Evolutionary conservation across 225 moss, liverwort and hornwort species (phyloP), one percentile per base, ranked within the genome.

Genomic region (Neckera pumila): DNA sequence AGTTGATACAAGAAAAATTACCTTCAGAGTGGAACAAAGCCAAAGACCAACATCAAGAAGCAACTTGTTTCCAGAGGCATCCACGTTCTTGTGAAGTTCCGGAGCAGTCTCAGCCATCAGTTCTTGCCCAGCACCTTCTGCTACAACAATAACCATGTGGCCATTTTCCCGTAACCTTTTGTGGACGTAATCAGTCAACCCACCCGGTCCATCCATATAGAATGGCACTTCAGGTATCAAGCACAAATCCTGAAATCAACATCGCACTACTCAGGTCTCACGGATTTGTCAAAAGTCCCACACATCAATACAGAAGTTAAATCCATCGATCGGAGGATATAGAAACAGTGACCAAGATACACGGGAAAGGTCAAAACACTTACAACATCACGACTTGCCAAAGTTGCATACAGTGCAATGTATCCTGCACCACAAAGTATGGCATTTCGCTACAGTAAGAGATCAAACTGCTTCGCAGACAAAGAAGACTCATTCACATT

Each of bases 161-260:
- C 96, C 95, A 86, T 89, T 95, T 43, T 92, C 91, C 61, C 89
- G 85, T 58, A 96, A 30, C 67, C 90, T 89, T 43, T 73, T 64
- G 57, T 90, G 89, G 31, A 85, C 86, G 78, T 89, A 96, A 40
- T 94, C 95, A 53, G 90, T 75, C 87, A 96, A 82, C 42, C 96
- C 96, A 85, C 95, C 96, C 17, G 88, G 16, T 56, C 96, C 96
- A 14, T 92, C 90, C 81, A 90, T 81, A 54, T 61, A 96, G 84
- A 96, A 96, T 10, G 95, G 95, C 74, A 96, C 95, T 90, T 96
- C 96, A 57, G 96, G 96, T 83, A 96, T 96, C 90, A 96, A 88
- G 86, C 95, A 95, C 62, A 94, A 85, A 74, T 96, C 96, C 93
- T 93, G 91, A 90, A 92, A 87, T 73, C 87, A 78, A 72, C 53